Evolutionary conservation across 768 basidiomycete genomes (phyloP), one percentile per base, ranked within the genome.

Genomic region (Terana coerulea): DNA sequence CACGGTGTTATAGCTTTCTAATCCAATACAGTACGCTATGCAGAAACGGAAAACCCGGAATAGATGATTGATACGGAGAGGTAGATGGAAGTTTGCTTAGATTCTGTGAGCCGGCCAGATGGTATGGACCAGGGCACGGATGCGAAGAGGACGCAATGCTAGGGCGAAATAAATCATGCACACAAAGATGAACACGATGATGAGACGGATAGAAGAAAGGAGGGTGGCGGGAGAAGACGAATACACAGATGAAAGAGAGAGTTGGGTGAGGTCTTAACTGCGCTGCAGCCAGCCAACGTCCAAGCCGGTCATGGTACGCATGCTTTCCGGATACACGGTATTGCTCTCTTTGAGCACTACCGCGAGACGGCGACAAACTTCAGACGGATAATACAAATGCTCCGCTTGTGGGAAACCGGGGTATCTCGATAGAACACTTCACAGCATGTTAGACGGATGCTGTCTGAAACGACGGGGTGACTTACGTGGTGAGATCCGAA

Each of bases 401-500:
- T 98, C 94, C n/a, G 90, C 86, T 64, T 92, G 90, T 8, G 86
- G 84, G 64, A 92, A 91, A 17, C 86, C 83, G 29, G 89, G 88
- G 64, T 90, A 88, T 57, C 76, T 83, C 61, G 83, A 72, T 51
- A 88, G 59, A 26, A 84, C 72, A 43, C 81, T 87, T 49, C 33
- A 37, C 5, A 51, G 34, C 42, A 28, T 11, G 15, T 21, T 22
- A 51, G 29, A 39, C 11, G 25, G 9, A 45, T 31, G 46, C 8
- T n/a, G 25, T n/a, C 30, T 6, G 37, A 35, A 40, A 24, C 15
- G 28, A 40, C 11, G 19, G n/a, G 43, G 33, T 11, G 22, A 68
- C 72, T 31, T 52, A 84, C 86, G 66, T 72, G 55, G 75, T 78
- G 39, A 86, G 64, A 60, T 84, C 80, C n/a, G 69, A 65, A 26